A percentile compares a stretch with the other conserved stretches of the same genome.
These are phyloP conservation scores for Puccinia brachypodii DNA, from an alignment of 1,284 basidiomycete genomes.

Conservation along the genomic window DNA sequence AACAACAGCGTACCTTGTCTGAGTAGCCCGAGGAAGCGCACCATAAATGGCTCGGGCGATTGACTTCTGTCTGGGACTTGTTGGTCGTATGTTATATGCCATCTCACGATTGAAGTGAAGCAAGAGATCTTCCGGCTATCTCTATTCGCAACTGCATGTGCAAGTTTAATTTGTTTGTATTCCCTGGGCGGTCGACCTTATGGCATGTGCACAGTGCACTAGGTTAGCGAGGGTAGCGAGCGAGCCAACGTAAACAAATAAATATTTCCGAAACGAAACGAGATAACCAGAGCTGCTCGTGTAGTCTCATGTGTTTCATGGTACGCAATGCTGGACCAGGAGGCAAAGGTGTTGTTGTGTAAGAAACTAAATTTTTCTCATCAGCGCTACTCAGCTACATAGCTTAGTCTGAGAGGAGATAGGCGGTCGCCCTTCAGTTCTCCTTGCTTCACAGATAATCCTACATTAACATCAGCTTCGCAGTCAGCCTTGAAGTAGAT, in stretches of 20 bases:
- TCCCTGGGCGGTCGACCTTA: no score
- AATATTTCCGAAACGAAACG: background rate
- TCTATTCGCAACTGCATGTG: background rate
- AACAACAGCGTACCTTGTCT: background rate
- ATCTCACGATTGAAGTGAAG: background rate
- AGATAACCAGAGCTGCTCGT: background rate
- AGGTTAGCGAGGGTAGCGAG: slow-evolving; percentile 1
- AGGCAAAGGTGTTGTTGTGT: background rate
- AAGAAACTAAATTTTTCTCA: background rate
- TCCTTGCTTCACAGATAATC: background rate
- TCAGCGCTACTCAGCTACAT: no score
- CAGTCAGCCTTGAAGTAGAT: no score
- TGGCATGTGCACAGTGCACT: background rate
- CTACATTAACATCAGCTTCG: no score
- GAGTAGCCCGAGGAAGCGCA: background rate
- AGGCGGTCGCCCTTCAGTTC: background rate
- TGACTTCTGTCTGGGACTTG: background rate
- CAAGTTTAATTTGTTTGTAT: background rate
- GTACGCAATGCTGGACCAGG: background rate
- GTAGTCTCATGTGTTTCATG: background rate
- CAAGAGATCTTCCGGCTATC: background rate
- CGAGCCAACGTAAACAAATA: background rate
- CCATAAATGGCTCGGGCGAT: background rate
- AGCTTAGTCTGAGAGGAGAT: background rate
- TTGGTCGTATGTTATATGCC: background rate